Evolutionary conservation across 2,329 filamentous ascomycete genomes (phyloP), one percentile per base, ranked within the genome.

Genomic region (Penicillium sp.): DNA sequence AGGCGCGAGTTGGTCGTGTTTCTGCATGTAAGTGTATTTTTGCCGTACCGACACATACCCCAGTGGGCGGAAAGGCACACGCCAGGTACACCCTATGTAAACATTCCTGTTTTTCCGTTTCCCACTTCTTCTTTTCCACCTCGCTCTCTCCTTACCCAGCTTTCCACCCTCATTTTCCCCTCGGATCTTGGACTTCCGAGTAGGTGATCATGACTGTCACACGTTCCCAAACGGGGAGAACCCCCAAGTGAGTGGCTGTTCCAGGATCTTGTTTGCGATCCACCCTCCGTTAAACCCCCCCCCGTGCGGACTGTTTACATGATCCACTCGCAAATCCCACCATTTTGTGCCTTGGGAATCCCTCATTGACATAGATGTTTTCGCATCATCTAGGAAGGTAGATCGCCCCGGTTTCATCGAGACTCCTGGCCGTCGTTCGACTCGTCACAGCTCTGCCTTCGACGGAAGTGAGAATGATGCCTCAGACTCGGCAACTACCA

Each of bases 391-490:
- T 58, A 84, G 82, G 68, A 83, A 82, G 71, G 73, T 77, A 50
- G 75, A 79, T 50, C 76, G 78, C 53, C 76, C 77, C 42, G 80
- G 78, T 47, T 82, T 78, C 62, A 76, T 83, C 46, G 77, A 82
- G 60, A 83, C 81, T 14, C 81, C 81, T 51, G 72, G 75, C 55
- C 69, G 73, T 54, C 77, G 79, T 51, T 66, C 70, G 41, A 77
- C 72, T 52, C 75, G 79, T 55, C 77, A 72, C 64, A 77, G 76
- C 59, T 70, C 64, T n/a, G 67, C 67, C 51, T 66, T 72, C 20
- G 74, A 71, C 5, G 57, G 61, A 47, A 69, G 64, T 37, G 61
- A 67, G 53, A 65, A 70, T 54, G 68, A 70, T 55, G 55, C 61
- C 55, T 65, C 65, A 51, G 61, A 67, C 46, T 63, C 69, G 37